phyloP scores from a whole-genome alignment of 2,329 filamentous ascomycete species.

The Colletotrichum sp. region DNA sequence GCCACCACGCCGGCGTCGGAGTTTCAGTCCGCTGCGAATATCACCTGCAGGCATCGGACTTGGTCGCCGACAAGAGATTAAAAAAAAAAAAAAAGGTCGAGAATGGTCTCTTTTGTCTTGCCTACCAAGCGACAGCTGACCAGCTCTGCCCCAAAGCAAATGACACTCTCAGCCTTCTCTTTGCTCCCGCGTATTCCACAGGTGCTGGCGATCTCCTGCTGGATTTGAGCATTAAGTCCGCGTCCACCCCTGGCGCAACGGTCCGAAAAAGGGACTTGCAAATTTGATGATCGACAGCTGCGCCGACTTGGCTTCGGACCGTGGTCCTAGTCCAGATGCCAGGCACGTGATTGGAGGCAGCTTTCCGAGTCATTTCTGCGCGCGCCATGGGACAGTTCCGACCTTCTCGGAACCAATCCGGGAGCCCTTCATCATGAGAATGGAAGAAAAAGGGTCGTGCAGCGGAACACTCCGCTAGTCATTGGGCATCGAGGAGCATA shows the following conservation, averaged over 20 bases:
- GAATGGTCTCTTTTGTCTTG: background rate
- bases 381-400: background rate
- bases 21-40: background rate
- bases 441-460: background rate
- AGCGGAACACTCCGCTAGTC: background rate
- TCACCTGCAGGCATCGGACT: background rate
- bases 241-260: background rate
- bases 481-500: background rate
- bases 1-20: background rate
- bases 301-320: background rate
- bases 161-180: background rate
- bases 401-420: background rate
- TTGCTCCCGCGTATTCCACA: background rate
- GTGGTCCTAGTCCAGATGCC: background rate
- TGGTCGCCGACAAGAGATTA: background rate
- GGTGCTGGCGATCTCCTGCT: background rate
- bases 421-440: background rate
- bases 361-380: background rate
- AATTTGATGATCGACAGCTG: background rate
- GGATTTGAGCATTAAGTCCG: background rate
- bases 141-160: background rate
- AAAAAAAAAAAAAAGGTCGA: background rate
- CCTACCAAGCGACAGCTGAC: background rate
- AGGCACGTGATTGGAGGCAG: background rate
- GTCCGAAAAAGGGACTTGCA: background rate